These are phyloP conservation scores for Mytilinidion resinicola DNA, from an alignment of 495 filamentous ascomycete species.

Conservation along the genomic window DNA sequence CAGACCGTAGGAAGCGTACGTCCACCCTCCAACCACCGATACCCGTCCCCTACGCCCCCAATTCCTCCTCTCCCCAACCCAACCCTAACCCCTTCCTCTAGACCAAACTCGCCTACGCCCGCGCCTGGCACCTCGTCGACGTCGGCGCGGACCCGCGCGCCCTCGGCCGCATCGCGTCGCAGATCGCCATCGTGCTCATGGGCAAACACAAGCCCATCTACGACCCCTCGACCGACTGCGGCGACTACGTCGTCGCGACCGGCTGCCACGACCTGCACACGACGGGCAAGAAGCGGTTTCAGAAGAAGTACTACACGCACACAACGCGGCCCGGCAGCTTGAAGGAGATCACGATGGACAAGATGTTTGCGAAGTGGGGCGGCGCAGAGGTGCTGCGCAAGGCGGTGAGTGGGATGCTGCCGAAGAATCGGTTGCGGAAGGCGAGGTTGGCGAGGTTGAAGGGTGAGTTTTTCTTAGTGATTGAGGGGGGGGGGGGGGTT, in stretches of 20 bases:
- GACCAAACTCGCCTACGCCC: constrained; percentile 94
- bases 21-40: neutral
- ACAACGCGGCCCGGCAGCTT: constrained; percentile 84
- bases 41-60: neutral
- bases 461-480: constrained; percentile 48
- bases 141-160: constrained; percentile 55
- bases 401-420: constrained; percentile 93
- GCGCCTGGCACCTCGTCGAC: constrained; percentile 84
- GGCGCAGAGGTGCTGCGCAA: constrained; percentile 88
- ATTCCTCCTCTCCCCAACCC: neutral
- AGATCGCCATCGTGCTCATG: constrained; percentile 89
- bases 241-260: constrained; percentile 94
- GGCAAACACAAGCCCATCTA: constrained; percentile 99
- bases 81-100: constrained; percentile 31
- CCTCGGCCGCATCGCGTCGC: constrained; percentile 83
- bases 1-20: constrained; percentile 61
- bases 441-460: constrained; percentile 82
- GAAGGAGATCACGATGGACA: constrained; percentile 86
- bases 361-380: constrained; percentile 87
- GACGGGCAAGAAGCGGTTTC: constrained; percentile 83
- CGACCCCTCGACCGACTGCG: constrained; percentile 90
- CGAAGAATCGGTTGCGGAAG: constrained; percentile 89
- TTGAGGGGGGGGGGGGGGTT: neutral
- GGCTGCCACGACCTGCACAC: constrained; percentile 79
- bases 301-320: constrained; percentile 94